Evolutionary conservation across 139 green algal species (phyloP), one percentile per base, ranked within the genome.

Genomic region (Chlorella sp.): DNA sequence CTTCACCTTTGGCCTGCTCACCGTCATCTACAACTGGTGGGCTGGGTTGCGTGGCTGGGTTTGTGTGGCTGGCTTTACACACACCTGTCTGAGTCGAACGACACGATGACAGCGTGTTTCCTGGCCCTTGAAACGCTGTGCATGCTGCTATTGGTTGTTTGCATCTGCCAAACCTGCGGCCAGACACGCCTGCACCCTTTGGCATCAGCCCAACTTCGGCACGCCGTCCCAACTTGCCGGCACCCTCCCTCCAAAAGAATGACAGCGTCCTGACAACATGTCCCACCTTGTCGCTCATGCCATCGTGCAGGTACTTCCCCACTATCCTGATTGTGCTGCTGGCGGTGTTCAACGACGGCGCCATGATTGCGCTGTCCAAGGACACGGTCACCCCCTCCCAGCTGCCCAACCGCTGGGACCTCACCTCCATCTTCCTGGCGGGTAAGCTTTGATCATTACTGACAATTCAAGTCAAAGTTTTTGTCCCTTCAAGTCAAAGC

Each of bases 281-380:
- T 36, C 56, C 44, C 24, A 36, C 69, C 81, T 9, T 64, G 64
- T 64, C 36, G 60, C 2, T 58, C 43, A 11, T 16, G 4, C 51
- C 51, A 54, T 11, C 22, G 11, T 38, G 30, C 74, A 87, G 48
- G 76, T 92, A 89, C 84, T 85, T 91, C 84, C 94, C 94, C 69
- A 96, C 93, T 72, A 92, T 97, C 41, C 87, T 97, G 6, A 96
- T 97, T 76, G 94, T 98, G 67, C 90, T 98, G 74, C 89, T 98
- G 88, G 94, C 94, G 13, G 93, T 97, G 30, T 96, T 97, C 92
- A 97, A 97, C 73, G 94, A 97, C 72, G 94, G 94, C 51, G 93
- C 94, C 80, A 97, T 97, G 93, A 97, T 97, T 86, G 93, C 94
- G 28, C 90, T 97, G 67, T 94, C 93, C 70, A 97, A 97, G 87